Percentiles rank a stretch among this genome's conserved stretches.
These are phyloP conservation scores for Trichoderma lentiforme DNA, from an alignment of 2,329 filamentous ascomycete genomes.

Conservation along the genomic window DNA sequence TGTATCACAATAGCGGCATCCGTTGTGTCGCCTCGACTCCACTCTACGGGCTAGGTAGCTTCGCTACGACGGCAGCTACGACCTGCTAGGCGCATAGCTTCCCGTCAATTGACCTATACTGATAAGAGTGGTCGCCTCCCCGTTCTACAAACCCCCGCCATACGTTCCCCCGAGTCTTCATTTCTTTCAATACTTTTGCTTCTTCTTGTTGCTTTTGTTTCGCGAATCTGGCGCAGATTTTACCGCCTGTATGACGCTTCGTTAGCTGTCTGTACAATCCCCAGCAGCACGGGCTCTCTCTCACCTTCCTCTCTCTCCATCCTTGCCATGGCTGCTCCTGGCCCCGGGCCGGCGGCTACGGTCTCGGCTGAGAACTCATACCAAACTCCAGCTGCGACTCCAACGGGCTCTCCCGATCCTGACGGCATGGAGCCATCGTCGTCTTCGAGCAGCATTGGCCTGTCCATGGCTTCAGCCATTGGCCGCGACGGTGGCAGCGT, in stretches of 20 bases:
- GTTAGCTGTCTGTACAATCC: not conserved
- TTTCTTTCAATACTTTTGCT: not conserved
- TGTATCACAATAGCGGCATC: not conserved
- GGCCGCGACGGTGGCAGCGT: not conserved
- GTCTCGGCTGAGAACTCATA: conserved; percentile 5
- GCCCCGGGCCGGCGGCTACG: not conserved
- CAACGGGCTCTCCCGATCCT: conserved; percentile 1
- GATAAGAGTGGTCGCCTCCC: not conserved
- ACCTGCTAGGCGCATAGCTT: not conserved
- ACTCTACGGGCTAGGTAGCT: not conserved
- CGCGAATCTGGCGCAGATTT: not conserved
- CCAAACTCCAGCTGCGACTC: conserved; percentile 15
- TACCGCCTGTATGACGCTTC: not conserved
- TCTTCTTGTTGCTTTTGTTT: not conserved
- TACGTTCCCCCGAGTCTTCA: not conserved
- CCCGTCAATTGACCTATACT: not conserved
- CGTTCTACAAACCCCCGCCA: not conserved
- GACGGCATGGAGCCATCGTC: not conserved
- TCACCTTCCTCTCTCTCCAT: not conserved
- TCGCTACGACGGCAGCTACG: not conserved
- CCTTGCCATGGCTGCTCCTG: not conserved
- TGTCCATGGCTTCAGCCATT: not conserved
- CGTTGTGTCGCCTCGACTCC: not conserved
- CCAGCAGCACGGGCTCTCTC: not conserved
- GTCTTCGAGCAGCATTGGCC: not conserved